Evolutionary conservation across 2,329 filamentous ascomycete species (phyloP), one percentile per base, ranked within the genome.

Genomic region (Lizonia empirigonia): DNA sequence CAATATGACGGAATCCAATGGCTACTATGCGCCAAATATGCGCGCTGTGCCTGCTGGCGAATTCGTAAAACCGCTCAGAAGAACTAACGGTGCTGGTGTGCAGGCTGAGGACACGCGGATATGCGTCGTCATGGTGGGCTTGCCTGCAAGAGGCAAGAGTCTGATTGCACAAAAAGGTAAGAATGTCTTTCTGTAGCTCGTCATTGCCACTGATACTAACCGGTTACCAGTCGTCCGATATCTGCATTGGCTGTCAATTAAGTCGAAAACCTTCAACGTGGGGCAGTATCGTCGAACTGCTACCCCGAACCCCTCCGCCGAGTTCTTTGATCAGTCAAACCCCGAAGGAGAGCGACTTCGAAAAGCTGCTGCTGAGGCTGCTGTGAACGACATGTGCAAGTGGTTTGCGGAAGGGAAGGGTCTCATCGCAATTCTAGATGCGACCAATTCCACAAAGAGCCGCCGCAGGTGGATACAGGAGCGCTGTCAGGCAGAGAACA

Each of bases 101-200:
- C 88, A 96, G 90, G 90, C 89, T 66, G 93, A 97, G 80, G 91
- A 97, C 76, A 93, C 90, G 55, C 90, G 90, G 74, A 95, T 99
- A 78, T 97, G 93, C 75, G 92, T 99, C 59, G 91, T 99, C 67
- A 97, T 99, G 94, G 94, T 99, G 54, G 94, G 94, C 62, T 82
- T 99, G 71, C 94, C 94, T 47, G 94, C 94, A 55, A 83, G 94
- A 64, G 94, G 94, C 69, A 99, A 99, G 83, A 96, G 91, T 78
- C 85, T 96, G 74, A 97, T 99, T 72, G 93, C 94, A 63, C 91
- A 96, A 70, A 97, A 97, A 84, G 91, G 92, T 94, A 80, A 68
- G 79, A 12, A n/a, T 18, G 18, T 18, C 27, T 24, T 29, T 29
- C 12, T 19, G 29, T 2, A 9, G 16, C 10, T 12, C 42, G 2